Percentiles rank a stretch among this genome's conserved stretches.
These are phyloP conservation scores for Hortiboletus campestris DNA, from an alignment of 768 basidiomycete species.

Conservation along the genomic window DNA sequence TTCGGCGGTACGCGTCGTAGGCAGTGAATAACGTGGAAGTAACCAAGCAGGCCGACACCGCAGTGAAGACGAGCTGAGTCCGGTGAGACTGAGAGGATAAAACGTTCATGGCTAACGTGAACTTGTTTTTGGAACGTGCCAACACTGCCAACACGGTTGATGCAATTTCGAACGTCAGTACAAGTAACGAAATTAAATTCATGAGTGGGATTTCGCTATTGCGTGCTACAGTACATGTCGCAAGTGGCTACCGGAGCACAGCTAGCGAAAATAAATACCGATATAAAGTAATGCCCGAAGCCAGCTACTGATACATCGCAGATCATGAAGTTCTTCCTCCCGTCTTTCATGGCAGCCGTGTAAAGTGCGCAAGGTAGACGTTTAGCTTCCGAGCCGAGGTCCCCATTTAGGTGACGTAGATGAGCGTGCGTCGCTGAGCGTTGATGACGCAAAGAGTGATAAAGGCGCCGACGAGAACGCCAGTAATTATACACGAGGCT, in stretches of 20 bases:
- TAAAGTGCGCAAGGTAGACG: neutral
- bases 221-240: neutral
- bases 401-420: slow-evolving; percentile 33
- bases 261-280: slow-evolving; percentile 26
- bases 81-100: slow-evolving; percentile 47
- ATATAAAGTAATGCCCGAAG: slow-evolving; percentile 22
- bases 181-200: neutral
- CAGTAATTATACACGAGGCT: slow-evolving; percentile 51
- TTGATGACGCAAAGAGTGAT: slow-evolving; percentile 51
- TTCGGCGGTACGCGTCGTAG: slow-evolving; percentile 49
- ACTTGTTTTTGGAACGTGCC: neutral
- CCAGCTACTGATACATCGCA: slow-evolving; percentile 23
- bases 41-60: slow-evolving; percentile 59
- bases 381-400: neutral
- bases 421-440: slow-evolving; percentile 46
- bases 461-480: slow-evolving; percentile 59
- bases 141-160: neutral
- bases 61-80: slow-evolving; percentile 63
- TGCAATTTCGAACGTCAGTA: neutral
- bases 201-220: slow-evolving; percentile 1
- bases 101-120: slow-evolving; percentile 19
- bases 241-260: slow-evolving; percentile 10
- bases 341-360: neutral
- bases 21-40: slow-evolving; percentile 61
- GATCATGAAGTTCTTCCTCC: slow-evolving; percentile 2